Base-by-base conservation (phyloP, 2,329 filamentous ascomycete species). In the Trichocomaceae sp. region DNA sequence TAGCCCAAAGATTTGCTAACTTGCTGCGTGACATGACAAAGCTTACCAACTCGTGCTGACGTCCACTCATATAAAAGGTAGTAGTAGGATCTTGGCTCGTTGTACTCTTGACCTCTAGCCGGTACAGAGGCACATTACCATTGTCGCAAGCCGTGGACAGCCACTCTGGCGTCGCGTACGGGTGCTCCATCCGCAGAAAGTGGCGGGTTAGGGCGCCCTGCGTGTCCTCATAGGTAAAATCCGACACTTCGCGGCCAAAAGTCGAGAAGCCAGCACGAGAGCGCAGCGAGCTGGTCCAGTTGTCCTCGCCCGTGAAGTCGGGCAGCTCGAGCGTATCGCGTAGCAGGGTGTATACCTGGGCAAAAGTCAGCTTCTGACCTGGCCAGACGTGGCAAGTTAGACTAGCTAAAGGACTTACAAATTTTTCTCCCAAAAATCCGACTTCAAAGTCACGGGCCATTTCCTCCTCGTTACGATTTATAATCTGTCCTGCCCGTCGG, bases 171-270 rank as follows among this genome's bases (percentile, higher is more conserved):
- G 37, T 51, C 35, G 48, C 13, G 39, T 51, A 51, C 15, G 37
- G 37, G 23, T 51, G 48, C 39, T 44, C 20, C 48, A 44, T 51
- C 39, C n/a, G 48, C 23, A 51, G 39, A 44, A 51, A 51, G n/a
- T 51, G 35, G 39, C 48, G 35, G 37, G 48, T 51, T 33, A 51
- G 22, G 23, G 23, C 22, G 23, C 48, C 48, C 20, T 29, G 22
- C 23, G 48, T 51, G 35, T 51, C 48, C 64, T 49, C 22, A 23
- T 49, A 52, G 50, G 51, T 53, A 53, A 53, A 53, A 47, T 53
- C 51, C 15, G 51, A 53, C 44, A 42, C 51, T 53, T 42, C 51
- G 33, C 31, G 26, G 51, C 44, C 26, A 35, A 47, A 42, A 22
- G 51, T 22, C 23, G 51, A 53, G 51, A 53, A 53, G 19, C 51